A percentile compares a stretch with the other conserved stretches of the same genome.
Conservation (phyloP, 1,139 yeast species). For the Candida glucosophila region DNA sequence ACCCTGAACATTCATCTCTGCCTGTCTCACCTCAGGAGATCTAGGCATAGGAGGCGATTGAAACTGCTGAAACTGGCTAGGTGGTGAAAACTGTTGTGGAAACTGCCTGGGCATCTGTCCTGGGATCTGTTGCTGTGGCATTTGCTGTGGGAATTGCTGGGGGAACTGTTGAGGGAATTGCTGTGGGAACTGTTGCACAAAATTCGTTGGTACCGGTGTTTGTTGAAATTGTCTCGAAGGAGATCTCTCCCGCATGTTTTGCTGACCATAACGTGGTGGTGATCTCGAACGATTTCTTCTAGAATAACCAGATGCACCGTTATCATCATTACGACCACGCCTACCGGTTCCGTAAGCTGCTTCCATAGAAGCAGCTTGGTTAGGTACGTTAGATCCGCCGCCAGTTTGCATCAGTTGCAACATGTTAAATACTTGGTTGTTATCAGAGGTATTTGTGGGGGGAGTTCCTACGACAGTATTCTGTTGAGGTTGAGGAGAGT, state of each 20-base stretch:
- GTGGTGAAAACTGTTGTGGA: conserved; percentile 1
- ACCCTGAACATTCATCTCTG: conserved; percentile 60
- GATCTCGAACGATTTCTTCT: conserved; percentile 54
- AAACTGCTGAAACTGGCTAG: no score
- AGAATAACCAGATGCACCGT: conserved; percentile 22
- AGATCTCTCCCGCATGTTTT: conserved; percentile 28
- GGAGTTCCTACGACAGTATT: no score
- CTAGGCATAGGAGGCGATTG: conserved; percentile 1
- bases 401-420: conserved; percentile 34
- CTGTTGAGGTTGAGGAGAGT: conserved; percentile 7
- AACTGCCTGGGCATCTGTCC: conserved; percentile 1
- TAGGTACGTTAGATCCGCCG: conserved; percentile 6
- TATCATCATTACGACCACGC: conserved; percentile 30
- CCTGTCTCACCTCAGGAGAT: conserved; percentile 13
- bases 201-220: no score
- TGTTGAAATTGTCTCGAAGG: conserved; percentile 14
- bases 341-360: conserved; percentile 16
- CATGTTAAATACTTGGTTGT: conserved; percentile 31
- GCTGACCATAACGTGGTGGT: conserved; percentile 30
- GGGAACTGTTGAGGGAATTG: conserved; percentile 8
- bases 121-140: conserved; percentile 6
- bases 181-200: conserved; percentile 6
- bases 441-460: conserved; percentile 11
- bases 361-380: conserved; percentile 7
- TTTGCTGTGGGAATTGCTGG: conserved; percentile 6